A percentile compares a stretch with the other conserved stretches of the same genome.
These are phyloP conservation scores for Saururus chinensis DNA, from an alignment of 164 flowering plant genomes.

Conservation along the genomic window DNA sequence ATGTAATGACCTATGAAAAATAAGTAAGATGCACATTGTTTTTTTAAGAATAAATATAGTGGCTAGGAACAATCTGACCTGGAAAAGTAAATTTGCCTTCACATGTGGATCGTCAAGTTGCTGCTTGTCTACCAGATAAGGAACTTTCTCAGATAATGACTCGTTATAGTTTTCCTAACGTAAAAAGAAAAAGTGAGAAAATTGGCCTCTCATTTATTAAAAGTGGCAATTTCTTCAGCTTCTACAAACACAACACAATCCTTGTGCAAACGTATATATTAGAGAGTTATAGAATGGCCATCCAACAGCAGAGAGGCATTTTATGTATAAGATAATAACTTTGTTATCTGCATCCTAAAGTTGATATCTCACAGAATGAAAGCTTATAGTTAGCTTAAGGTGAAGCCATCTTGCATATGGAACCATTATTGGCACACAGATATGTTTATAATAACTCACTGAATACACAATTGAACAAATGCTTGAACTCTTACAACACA, in stretches of 20 bases:
- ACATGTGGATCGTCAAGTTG: constrained; percentile 94
- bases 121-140: constrained; percentile 59
- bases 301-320: too few relatives aligned
- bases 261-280: too few relatives aligned
- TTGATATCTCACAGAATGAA: too few relatives aligned
- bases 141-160: constrained; percentile 56
- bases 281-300: too few relatives aligned
- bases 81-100: constrained; percentile 88
- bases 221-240: not conserved
- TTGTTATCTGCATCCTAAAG: too few relatives aligned
- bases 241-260: too few relatives aligned
- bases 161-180: constrained; percentile 78
- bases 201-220: not conserved
- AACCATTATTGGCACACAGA: too few relatives aligned
- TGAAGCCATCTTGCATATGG: too few relatives aligned
- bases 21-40: not conserved
- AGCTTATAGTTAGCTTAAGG: too few relatives aligned
- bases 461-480: not conserved
- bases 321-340: too few relatives aligned
- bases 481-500: not conserved
- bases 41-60: not conserved
- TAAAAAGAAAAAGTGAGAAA: not conserved
- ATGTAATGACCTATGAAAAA: not conserved
- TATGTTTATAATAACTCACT: not conserved
- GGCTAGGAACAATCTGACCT: constrained; percentile 31